A percentile compares a stretch with the other conserved stretches of the same genome.
phyloP scores from a whole-genome alignment of 1,284 basidiomycete genomes.

The Marasmius oreades region DNA sequence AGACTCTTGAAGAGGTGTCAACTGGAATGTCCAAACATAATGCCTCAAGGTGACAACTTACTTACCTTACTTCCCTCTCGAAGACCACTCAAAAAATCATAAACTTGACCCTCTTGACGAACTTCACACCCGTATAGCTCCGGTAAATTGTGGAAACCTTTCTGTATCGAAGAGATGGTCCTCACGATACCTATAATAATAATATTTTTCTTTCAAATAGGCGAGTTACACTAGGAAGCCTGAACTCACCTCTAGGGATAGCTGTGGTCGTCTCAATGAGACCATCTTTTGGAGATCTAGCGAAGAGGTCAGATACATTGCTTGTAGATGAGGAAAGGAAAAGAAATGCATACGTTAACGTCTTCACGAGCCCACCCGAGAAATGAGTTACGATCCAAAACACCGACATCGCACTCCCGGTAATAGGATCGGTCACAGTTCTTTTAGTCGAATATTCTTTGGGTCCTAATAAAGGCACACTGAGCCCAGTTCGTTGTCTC shows the following conservation, averaged over 20 bases:
- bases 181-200: constrained; percentile 36
- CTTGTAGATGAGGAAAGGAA: no score
- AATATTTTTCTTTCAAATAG: neutral
- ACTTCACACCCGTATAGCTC: constrained; percentile 41
- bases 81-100: constrained; percentile 39
- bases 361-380: constrained; percentile 39
- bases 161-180: constrained; percentile 38
- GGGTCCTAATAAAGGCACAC: constrained; percentile 31
- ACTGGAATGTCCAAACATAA: neutral
- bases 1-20: constrained; percentile 21
- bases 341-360: constrained; percentile 36
- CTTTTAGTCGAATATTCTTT: constrained; percentile 45
- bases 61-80: constrained; percentile 42
- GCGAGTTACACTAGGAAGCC: neutral
- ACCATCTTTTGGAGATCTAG: constrained; percentile 36
- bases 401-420: constrained; percentile 43
- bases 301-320: neutral
- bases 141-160: constrained; percentile 45
- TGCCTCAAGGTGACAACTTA: neutral
- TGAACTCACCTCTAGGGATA: constrained; percentile 32
- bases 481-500: neutral
- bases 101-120: constrained; percentile 35
- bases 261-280: constrained; percentile 43
- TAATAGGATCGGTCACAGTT: constrained; percentile 39
- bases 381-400: constrained; percentile 49